These are phyloP conservation scores for Globisporangium parvum DNA, from an alignment of 352 stramenopile species.

Conservation along the genomic window DNA sequence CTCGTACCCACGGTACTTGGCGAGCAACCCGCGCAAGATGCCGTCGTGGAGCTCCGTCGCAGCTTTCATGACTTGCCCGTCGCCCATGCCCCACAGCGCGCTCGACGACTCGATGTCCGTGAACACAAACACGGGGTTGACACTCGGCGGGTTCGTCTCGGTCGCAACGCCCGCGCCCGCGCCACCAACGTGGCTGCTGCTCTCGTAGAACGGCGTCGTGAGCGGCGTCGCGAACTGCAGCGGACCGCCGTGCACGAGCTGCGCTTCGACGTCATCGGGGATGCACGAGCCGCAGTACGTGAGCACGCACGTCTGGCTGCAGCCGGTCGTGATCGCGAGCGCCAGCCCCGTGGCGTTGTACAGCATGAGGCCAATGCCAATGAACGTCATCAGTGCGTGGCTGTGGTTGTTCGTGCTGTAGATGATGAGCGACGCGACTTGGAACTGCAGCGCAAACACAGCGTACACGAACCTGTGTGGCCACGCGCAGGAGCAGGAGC, in stretches of 20 bases:
- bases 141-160: constrained; percentile 16
- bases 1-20: constrained; percentile 62
- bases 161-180: neutral
- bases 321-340: constrained; percentile 36
- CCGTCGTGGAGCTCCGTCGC: constrained; percentile 60
- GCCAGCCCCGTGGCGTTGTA: constrained; percentile 33
- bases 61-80: constrained; percentile 45
- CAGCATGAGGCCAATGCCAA: constrained; percentile 31
- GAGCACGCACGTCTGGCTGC: constrained; percentile 43
- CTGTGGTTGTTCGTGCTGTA: constrained; percentile 16
- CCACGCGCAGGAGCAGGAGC: too few relatives aligned
- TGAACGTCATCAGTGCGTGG: constrained; percentile 21
- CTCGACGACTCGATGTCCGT: constrained; percentile 79
- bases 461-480: constrained; percentile 31
- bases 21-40: constrained; percentile 40
- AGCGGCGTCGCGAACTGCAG: constrained; percentile 10
- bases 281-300: constrained; percentile 36
- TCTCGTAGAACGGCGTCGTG: constrained; percentile 19
- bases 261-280: constrained; percentile 36
- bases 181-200: constrained; percentile 16
- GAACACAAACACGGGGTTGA: constrained; percentile 64
- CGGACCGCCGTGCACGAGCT: constrained; percentile 15
- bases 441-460: constrained; percentile 47
- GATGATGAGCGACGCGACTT: constrained; percentile 38
- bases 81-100: constrained; percentile 49